Percentiles rank a stretch among this genome's conserved stretches.
These are phyloP conservation scores for Mayamaea pseudoterrestris DNA, from an alignment of 108 stramenopile genomes.

Conservation along the genomic window DNA sequence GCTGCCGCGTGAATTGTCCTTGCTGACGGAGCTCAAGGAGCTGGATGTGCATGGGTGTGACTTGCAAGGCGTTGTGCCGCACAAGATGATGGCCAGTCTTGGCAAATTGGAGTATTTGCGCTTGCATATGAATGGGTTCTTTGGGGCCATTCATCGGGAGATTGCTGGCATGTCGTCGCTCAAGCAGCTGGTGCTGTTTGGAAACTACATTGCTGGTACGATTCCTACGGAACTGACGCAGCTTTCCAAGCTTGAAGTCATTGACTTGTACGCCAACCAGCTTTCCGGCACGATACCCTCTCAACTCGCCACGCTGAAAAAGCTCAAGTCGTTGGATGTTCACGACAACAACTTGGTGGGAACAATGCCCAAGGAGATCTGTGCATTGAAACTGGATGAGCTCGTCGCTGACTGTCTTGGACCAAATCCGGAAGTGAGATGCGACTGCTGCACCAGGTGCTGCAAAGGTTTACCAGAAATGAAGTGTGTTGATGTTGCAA, in stretches of 20 bases:
- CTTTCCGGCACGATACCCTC: constrained; percentile 35
- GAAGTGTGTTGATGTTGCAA: constrained; percentile 33
- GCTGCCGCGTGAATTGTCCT: constrained; percentile 34
- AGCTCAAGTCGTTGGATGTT: constrained; percentile 33
- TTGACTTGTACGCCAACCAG: constrained; percentile 48
- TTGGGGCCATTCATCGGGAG: constrained; percentile 36
- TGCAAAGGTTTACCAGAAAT: constrained; percentile 36
- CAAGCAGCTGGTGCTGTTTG: constrained; percentile 31
- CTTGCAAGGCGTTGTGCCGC: constrained; percentile 31
- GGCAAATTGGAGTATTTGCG: constrained; percentile 28
- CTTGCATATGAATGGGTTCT: constrained; percentile 56
- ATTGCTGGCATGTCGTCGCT: constrained; percentile 28
- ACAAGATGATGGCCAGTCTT: constrained; percentile 17
- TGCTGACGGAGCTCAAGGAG: constrained; percentile 28
- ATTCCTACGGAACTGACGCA: constrained; percentile 32
- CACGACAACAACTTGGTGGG: constrained; percentile 44
- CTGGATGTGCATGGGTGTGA: constrained; percentile 34
- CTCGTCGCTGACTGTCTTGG: constrained; percentile 45
- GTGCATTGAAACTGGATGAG: constrained; percentile 27
- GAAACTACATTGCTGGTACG: constrained; percentile 41
- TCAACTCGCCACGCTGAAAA: constrained; percentile 25
- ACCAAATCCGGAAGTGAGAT: constrained; percentile 32
- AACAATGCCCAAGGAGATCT: constrained; percentile 45
- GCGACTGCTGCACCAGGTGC: constrained; percentile 51
- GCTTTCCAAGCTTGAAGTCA: constrained; percentile 29